Evolutionary conservation across 805 yeast genomes (phyloP), one percentile per base, ranked within the genome.

Genomic region (Suhomyces tanzawaensis): DNA sequence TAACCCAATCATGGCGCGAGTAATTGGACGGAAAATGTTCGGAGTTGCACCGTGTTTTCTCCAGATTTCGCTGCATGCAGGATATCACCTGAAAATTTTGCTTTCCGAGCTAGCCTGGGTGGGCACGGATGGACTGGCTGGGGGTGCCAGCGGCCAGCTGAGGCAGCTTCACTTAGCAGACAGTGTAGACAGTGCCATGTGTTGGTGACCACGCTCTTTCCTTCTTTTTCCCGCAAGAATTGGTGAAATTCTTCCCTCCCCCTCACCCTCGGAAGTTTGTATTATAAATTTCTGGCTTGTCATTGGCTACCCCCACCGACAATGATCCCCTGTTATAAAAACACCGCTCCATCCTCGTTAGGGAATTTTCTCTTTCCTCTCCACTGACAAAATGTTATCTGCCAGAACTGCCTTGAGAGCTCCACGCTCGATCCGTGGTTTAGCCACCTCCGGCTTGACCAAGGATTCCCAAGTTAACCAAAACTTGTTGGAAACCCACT

Each of bases 401-500:
- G 69, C 69, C 44, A 66, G 62, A 64, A 54, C 62, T 48, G 56
- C 63, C 42, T 47, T 51, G 33, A 64, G 60, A 57, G 55, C 56
- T 28, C 57, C 61, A 48, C 57, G 62, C 37, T 48, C 55, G 21
- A 47, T 53, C 42, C 75, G 79, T 64, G 71, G 74, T 40, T 58
- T 73, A 57, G 80, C 79, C 51, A 74, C 80, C 47, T 76, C 75
- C 40, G 59, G 64, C 29, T 58, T 75, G 39, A 75, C 77, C 52
- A 72, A 64, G 55, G 90, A 85, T 66, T 82, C 89, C 45, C 81
- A 82, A 68, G 93, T 85, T 41, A 68, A 73, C 65, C 88, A 82
- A 72, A 87, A 85, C 74, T 75, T 82, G 70, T 73, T 85, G 66
- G 95, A 85, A 72, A 74, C 79, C 59, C 80, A 78, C 67, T 85